Base-by-base conservation (phyloP, 2,329 filamentous ascomycete species). In the Colletotrichum sublineola region DNA sequence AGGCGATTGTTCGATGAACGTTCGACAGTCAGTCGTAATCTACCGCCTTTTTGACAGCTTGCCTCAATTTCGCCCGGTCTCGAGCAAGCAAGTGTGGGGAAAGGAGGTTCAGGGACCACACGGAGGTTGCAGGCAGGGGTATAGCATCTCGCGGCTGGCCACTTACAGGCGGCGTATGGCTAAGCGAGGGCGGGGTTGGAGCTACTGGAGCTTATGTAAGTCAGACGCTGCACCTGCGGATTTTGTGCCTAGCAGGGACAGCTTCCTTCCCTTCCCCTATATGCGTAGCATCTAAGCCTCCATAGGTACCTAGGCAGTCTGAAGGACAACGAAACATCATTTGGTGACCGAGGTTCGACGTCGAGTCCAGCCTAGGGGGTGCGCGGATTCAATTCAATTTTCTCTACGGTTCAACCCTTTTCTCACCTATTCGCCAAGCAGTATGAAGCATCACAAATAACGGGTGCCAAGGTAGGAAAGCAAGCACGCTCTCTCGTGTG, bases 41-140 rank as follows among this genome's bases (percentile, higher is more conserved):
- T 61, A 66, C 74, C 75, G 76, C 72, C 76, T 78, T 78, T 80
- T 79, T 77, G 78, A 81, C 79, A 81, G 76, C 78, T 81, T 80
- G 78, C 79, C 78, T 75, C 76, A 80, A 74, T 75, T 74, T 74
- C 65, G 73, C 58, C 72, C 62, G 60, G 64, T 53, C 64, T 63
- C 63, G 72, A 73, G 63, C 65, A 63, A 53, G 53, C 68, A 74
- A 58, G 60, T 80, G 79, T 80, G 79, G 78, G 78, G 79, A 73
- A 75, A 67, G 63, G 44, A 74, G 65, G 63, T 71, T 70, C 72
- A 71, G 73, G 73, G 73, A 74, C 67, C 67, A 63, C 55, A 60
- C 46, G 57, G 55, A 48, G 58, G 44, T 68, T 52, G 56, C 58
- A 55, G 65, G 52, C 71, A 71, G 61, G 73, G 73, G 71, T 72